phyloP scores from a whole-genome alignment of 495 filamentous ascomycete genomes.

The Penicillium chermesinum region DNA sequence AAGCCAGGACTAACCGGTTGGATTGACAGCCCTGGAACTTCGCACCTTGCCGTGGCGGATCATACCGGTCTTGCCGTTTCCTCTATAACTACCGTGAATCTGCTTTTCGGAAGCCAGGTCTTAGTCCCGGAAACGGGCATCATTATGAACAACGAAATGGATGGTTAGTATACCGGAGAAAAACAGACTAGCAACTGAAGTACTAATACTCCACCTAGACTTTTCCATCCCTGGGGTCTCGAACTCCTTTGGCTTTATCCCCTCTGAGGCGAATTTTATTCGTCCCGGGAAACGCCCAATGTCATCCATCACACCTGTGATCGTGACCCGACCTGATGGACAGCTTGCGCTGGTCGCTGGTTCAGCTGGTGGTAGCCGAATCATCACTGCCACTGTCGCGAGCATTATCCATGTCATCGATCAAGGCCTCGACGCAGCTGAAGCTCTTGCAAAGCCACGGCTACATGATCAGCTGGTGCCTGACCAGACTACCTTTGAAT shows the following conservation, averaged over 20 bases:
- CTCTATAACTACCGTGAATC: slow-evolving; percentile 77
- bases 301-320: slow-evolving; percentile 71
- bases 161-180: slow-evolving; percentile 49
- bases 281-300: slow-evolving; percentile 75
- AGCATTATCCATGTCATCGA: slow-evolving; percentile 70
- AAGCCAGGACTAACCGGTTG: too few species aligned
- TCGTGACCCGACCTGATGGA: slow-evolving; percentile 63
- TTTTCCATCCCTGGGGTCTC: slow-evolving; percentile 71
- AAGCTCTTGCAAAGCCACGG: slow-evolving; percentile 61
- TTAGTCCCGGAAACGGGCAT: slow-evolving; percentile 79
- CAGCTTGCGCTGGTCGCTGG: slow-evolving; percentile 66
- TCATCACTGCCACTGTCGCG: slow-evolving; percentile 80
- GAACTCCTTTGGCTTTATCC: slow-evolving; percentile 80
- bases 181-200: not conserved
- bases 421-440: slow-evolving; percentile 47
- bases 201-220: slow-evolving; percentile 23
- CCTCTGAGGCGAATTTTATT: slow-evolving; percentile 76
- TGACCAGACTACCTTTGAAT: slow-evolving; percentile 64
- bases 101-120: slow-evolving; percentile 72
- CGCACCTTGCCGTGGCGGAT: slow-evolving; percentile 69
- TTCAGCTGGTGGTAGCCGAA: slow-evolving; percentile 80
- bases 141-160: slow-evolving; percentile 94
- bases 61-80: slow-evolving; percentile 63
- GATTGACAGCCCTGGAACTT: slow-evolving; percentile 65
- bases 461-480: slow-evolving; percentile 83